Conservation (phyloP, 2,329 filamentous ascomycete species). For the Blastomyces percursus region DNA sequence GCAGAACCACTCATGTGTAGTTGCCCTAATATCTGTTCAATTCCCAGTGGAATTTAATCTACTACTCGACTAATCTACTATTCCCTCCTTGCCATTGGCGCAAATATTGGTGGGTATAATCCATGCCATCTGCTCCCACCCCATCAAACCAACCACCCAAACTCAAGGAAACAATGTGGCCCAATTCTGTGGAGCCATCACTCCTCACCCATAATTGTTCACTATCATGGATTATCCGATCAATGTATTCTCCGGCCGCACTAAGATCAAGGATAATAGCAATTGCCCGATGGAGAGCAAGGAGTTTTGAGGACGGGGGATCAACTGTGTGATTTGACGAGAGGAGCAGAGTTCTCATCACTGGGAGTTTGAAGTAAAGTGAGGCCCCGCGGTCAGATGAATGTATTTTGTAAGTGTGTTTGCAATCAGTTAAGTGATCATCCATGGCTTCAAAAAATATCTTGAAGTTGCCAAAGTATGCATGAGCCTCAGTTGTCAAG, state of each 20-base stretch:
- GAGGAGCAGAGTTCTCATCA: neutral
- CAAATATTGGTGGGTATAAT: too few relatives aligned
- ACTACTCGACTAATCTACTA: too few relatives aligned
- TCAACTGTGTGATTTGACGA: neutral
- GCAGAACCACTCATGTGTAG: too few relatives aligned
- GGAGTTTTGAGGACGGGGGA: neutral
- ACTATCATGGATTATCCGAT: constrained; percentile 14
- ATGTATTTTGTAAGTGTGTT: neutral
- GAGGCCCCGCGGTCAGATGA: too few relatives aligned
- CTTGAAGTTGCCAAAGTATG: neutral
- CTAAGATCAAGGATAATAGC: constrained; percentile 12
- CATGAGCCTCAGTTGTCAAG: neutral
- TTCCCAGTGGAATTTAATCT: too few relatives aligned
- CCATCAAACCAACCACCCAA: neutral
- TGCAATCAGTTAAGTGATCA: neutral
- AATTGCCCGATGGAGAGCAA: neutral
- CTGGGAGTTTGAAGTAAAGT: neutral
- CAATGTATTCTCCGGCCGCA: constrained; percentile 15
- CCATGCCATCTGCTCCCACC: too few relatives aligned
- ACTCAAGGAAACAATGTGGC: neutral
- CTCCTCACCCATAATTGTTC: constrained; percentile 18
- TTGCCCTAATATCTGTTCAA: too few relatives aligned
- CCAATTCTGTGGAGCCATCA: constrained; percentile 13
- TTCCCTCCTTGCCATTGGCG: too few relatives aligned
- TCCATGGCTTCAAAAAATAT: neutral